Evolutionary conservation across 306 rosid species (phyloP), one percentile per base, ranked within the genome.

Genomic region (Quercus rubra): DNA sequence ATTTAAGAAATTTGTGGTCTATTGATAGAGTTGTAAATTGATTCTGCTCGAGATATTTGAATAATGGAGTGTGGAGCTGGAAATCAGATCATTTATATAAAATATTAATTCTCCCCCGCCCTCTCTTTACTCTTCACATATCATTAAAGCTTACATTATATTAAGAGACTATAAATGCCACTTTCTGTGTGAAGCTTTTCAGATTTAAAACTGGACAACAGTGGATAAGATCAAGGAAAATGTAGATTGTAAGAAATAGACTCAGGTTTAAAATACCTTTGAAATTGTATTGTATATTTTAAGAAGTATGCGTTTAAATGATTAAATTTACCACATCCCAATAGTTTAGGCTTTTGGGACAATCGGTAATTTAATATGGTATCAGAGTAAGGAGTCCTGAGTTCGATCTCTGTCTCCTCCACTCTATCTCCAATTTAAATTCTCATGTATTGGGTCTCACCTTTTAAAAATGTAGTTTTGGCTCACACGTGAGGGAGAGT

Each of bases 1-100:
- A 61, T 61, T 4, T 54, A 4, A 58, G 55, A 54, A 63, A 70
- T 79, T 84, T 80, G 55, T 43, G 63, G 56, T 52, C 77, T 75
- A 66, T 55, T 75, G 38, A 35, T 17, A 31, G 21, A 31, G 49
- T 30, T 17, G 38, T 17, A n/a, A 49, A 14, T 23, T 78, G 14
- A 69, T 55, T 72, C 70, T 62, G 23, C 20, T 0, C 43, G 70
- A 58, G 58, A 25, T 71, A 30, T 31, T 30, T 13, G 17, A 38
- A 15, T 25, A 19, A 57, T 19, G 49, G 59, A 12, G 20, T 25
- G 43, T 41, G 25, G 13, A 27, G 55, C 20, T 25, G 59, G 43
- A 30, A 14, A 28, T 31, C 15, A 6, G 18, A 15, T 15, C 18
- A 13, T 1, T 25, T 25, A 23, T 62, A 62, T 23, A 3, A 41